Percentiles rank a stretch among this genome's conserved stretches.
Conservation (phyloP, 305 asterid genomes). For the Solanum hybrid region DNA sequence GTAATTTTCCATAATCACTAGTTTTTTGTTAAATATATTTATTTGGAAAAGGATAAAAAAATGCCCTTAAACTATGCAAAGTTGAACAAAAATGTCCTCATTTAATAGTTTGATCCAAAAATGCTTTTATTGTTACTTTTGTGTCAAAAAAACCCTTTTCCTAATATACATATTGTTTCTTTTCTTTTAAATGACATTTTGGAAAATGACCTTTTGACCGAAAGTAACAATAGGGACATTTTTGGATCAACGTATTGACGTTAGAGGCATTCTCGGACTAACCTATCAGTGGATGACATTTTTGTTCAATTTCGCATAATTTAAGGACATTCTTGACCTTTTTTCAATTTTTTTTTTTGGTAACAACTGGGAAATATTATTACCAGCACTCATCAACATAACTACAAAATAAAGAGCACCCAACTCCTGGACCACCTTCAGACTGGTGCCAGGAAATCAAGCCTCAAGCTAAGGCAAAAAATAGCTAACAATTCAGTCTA, state of each 20-base stretch:
- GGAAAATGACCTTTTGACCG: not conserved
- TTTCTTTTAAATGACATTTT: not conserved
- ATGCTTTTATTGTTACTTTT: not conserved
- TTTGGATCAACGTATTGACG: not conserved
- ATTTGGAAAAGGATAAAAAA: not conserved
- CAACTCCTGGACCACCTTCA: not conserved
- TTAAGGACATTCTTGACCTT: not conserved
- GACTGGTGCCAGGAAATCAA: not conserved
- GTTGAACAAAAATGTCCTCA: not conserved
- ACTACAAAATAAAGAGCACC: not conserved
- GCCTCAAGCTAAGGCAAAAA: not conserved
- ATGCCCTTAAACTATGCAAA: not conserved
- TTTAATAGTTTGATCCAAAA: not conserved
- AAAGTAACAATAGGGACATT: not conserved
- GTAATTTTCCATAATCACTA: not conserved
- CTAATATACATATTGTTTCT: not conserved
- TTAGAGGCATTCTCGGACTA: not conserved
- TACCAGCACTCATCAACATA: not conserved
- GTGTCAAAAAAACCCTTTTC: not conserved
- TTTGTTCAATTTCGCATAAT: not conserved
- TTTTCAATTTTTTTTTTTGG: not conserved
- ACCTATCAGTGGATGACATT: not conserved
- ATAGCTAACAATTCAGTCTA: not conserved
- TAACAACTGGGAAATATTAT: not conserved
- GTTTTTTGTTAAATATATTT: not conserved